These are phyloP conservation scores for Talaromyces sp. DNA, from an alignment of 2,329 filamentous ascomycete genomes.

Conservation along the genomic window DNA sequence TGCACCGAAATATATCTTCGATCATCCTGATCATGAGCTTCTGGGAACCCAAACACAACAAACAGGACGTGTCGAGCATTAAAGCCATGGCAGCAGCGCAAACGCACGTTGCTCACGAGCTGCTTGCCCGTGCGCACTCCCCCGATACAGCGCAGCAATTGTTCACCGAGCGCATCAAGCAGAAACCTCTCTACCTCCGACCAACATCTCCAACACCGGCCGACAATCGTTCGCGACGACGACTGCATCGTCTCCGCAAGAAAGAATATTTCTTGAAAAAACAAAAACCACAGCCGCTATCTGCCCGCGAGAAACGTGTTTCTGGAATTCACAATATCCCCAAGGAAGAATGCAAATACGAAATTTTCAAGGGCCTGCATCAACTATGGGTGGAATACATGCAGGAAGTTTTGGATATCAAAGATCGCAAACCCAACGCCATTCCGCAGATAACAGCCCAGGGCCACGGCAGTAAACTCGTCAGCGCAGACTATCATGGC, in stretches of 20 bases:
- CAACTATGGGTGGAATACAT: slow-evolving; percentile 80
- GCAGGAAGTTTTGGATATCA: slow-evolving; percentile 67
- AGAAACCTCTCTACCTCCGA: slow-evolving; percentile 73
- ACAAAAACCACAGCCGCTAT: slow-evolving; percentile 63
- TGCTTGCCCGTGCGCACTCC: slow-evolving; percentile 75
- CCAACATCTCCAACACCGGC: slow-evolving; percentile 63
- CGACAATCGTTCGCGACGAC: slow-evolving; percentile 50
- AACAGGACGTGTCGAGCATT: too few species aligned
- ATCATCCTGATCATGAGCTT: not conserved
- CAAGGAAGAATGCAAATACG: slow-evolving; percentile 62
- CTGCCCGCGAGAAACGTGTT: slow-evolving; percentile 69
- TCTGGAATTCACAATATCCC: slow-evolving; percentile 72
- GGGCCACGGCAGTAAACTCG: slow-evolving; percentile 55
- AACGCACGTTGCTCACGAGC: slow-evolving; percentile 50
- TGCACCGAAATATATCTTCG: not conserved
- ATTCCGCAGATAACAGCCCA: slow-evolving; percentile 50
- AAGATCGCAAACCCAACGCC: slow-evolving; percentile 25
- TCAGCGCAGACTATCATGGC: slow-evolving; percentile 85
- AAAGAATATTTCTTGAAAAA: slow-evolving; percentile 42
- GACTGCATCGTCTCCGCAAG: slow-evolving; percentile 45
- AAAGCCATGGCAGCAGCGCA: slow-evolving; percentile 14
- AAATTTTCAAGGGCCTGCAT: slow-evolving; percentile 71
- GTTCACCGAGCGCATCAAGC: slow-evolving; percentile 75
- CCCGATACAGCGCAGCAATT: slow-evolving; percentile 65
- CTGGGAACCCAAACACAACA: not conserved